A percentile compares a stretch with the other conserved stretches of the same genome.
These are phyloP conservation scores for Grammothele lineata DNA, from an alignment of 768 basidiomycete species.

Conservation along the genomic window DNA sequence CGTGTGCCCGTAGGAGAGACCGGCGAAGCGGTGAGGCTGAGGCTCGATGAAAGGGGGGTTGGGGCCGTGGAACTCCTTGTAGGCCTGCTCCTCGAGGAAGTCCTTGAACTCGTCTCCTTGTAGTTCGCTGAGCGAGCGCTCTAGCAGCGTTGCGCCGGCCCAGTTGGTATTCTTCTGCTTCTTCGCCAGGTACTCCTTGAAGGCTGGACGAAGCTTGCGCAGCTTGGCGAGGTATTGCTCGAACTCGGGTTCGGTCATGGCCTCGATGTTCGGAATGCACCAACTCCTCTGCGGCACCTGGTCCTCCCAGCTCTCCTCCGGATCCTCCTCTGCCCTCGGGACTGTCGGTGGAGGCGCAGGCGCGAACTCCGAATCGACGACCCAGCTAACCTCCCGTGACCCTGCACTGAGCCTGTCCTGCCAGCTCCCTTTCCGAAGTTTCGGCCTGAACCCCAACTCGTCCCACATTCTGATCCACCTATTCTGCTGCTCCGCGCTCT, in stretches of 20 bases:
- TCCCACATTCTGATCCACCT: conserved; percentile 64
- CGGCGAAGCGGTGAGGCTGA: conserved; percentile 61
- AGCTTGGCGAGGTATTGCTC: conserved; percentile 54
- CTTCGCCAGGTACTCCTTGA: conserved; percentile 42
- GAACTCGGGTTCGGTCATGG: conserved; percentile 61
- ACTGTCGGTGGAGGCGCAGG: conserved; percentile 4
- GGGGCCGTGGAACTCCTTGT: conserved; percentile 18
- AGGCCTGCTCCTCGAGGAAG: conserved; percentile 38
- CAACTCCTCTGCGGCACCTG: conserved; percentile 3
- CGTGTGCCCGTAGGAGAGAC: conserved; percentile 54
- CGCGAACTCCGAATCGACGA: conserved; percentile 45
- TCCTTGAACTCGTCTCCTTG: conserved; percentile 16
- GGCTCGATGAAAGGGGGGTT: conserved; percentile 47
- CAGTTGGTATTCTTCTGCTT: no score
- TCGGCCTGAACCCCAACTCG: conserved; percentile 48
- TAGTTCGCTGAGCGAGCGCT: no score
- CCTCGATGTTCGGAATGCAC: conserved; percentile 43
- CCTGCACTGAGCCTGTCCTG: conserved; percentile 33
- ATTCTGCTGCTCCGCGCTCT: conserved; percentile 59
- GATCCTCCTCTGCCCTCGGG: conserved; percentile 1
- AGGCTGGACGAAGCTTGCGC: conserved; percentile 51
- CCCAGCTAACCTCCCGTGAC: conserved; percentile 24
- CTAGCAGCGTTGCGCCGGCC: no score
- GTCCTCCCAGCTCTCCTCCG: conserved; percentile 8
- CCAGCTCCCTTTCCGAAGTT: conserved; percentile 32